Percentiles rank a stretch among this genome's conserved stretches.
Evolutionary conservation across 208 protist species (phyloP).

Genomic region (Lotmaria passim): DNA sequence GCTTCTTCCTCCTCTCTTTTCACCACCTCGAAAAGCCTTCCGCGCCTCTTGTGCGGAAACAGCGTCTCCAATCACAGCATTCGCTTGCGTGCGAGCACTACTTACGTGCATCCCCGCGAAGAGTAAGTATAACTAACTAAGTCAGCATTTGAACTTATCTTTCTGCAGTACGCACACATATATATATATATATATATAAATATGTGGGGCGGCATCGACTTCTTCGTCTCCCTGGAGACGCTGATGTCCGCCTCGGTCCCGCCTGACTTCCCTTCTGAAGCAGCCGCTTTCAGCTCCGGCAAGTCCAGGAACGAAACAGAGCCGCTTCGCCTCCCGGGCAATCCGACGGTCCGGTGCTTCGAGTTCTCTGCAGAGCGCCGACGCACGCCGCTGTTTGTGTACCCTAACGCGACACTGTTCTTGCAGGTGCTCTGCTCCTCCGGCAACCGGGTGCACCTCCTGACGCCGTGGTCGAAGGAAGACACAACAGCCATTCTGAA

Average conservation of each 20-base stretch:
- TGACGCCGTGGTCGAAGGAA: conserved; percentile 52
- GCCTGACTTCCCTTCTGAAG: background rate
- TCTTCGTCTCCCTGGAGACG: conserved; percentile 69
- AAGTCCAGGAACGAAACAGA: conserved; percentile 14
- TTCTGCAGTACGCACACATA: too few relatives aligned
- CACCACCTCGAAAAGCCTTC: too few relatives aligned
- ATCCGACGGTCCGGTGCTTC: conserved; percentile 37
- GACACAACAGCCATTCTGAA: conserved; percentile 44
- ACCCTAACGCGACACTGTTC: conserved; percentile 66
- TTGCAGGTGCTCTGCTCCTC: conserved; percentile 65
- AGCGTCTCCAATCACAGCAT: too few relatives aligned
- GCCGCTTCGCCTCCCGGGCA: conserved; percentile 39
- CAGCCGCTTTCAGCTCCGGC: background rate
- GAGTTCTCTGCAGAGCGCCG: conserved; percentile 31
- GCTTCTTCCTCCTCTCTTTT: too few relatives aligned
- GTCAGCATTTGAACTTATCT: too few relatives aligned
- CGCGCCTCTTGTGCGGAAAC: too few relatives aligned
- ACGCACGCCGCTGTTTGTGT: conserved; percentile 41
- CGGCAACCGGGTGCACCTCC: conserved; percentile 55
- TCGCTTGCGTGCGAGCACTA: too few relatives aligned
- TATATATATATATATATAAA: too few relatives aligned
- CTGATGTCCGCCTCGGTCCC: conserved; percentile 50
- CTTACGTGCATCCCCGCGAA: too few relatives aligned
- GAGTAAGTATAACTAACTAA: too few relatives aligned
- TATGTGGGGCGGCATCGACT: conserved; percentile 69